Conservation (phyloP, 176 grass and related monocot species). For the Hordeum marinum region DNA sequence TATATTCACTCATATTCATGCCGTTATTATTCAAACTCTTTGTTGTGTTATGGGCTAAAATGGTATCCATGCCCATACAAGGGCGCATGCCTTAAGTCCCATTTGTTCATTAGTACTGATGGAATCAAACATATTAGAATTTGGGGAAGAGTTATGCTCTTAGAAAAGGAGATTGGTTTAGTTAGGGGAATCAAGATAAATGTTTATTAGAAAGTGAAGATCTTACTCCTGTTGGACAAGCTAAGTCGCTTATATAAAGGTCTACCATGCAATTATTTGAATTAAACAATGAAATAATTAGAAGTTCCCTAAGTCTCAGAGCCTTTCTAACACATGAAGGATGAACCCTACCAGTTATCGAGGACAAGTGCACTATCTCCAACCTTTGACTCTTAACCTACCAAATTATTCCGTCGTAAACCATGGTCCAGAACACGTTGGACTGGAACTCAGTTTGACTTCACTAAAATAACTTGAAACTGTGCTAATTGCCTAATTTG, state of each 20-base stretch:
- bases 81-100: not conserved
- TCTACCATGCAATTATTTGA: not conserved
- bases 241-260: not conserved
- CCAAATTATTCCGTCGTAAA: not conserved
- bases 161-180: not conserved
- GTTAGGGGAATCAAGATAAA: not conserved
- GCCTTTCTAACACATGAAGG: not conserved
- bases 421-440: not conserved
- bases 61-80: not conserved
- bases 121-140: not conserved
- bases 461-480: not conserved
- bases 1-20: slow-evolving; percentile 1
- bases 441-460: not conserved
- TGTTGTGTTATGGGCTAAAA: not conserved
- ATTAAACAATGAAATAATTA: not conserved
- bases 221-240: not conserved
- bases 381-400: not conserved
- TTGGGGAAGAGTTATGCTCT: slow-evolving; percentile 3
- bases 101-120: not conserved
- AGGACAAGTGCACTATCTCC: not conserved
- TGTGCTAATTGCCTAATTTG: not conserved
- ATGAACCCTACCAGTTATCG: not conserved
- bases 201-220: not conserved
- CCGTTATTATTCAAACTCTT: slow-evolving; percentile 3
- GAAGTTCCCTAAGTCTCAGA: not conserved